Evolutionary conservation across 2,329 filamentous ascomycete genomes (phyloP).

Genomic region (Leptodontidium sp.): DNA sequence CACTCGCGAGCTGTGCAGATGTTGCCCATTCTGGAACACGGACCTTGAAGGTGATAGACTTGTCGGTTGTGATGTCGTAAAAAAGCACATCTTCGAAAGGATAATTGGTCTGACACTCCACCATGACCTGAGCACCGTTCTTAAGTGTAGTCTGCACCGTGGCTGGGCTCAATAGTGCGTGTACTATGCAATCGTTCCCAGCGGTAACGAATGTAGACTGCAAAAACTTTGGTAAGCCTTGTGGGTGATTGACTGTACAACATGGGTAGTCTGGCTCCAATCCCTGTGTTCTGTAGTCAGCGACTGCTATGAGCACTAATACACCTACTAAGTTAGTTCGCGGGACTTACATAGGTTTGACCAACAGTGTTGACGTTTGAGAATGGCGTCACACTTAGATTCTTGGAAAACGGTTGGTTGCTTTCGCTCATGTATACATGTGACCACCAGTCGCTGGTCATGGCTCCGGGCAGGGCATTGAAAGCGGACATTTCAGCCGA

Average conservation of each 20-base stretch:
- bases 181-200: constrained; percentile 53
- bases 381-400: constrained; percentile 44
- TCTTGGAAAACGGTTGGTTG: constrained; percentile 58
- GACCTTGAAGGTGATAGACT: constrained; percentile 39
- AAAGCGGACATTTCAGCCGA: constrained; percentile 60
- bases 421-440: constrained; percentile 63
- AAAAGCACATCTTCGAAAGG: constrained; percentile 45
- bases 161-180: constrained; percentile 56
- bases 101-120: constrained; percentile 57
- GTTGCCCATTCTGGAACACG: constrained; percentile 39
- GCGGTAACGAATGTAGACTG: constrained; percentile 52
- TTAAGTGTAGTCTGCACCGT: constrained; percentile 48
- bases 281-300: background rate
- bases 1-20: background rate
- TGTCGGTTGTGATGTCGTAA: constrained; percentile 42
- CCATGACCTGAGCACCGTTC: constrained; percentile 46
- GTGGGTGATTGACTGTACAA: constrained; percentile 66
- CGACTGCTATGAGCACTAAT: constrained; percentile 1
- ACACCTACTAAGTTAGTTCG: background rate
- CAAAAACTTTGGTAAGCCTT: constrained; percentile 64
- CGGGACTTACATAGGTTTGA: background rate
- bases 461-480: constrained; percentile 61
- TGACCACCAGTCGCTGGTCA: constrained; percentile 62
- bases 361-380: constrained; percentile 17
- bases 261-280: constrained; percentile 51